Conservation (phyloP, 1,284 basidiomycete species). For the Leccinum subspadiceum region DNA sequence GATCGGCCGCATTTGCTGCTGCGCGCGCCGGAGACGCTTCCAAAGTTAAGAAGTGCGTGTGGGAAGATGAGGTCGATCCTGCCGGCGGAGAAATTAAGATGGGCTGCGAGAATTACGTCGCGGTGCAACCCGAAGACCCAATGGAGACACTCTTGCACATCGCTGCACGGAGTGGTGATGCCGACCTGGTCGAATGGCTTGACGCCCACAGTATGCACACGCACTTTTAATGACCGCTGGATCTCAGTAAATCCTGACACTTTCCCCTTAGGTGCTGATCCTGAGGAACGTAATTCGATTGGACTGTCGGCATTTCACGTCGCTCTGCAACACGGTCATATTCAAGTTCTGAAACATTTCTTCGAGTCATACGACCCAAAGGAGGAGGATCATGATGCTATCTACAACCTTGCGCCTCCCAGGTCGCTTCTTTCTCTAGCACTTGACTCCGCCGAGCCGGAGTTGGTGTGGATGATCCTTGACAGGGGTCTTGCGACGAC, state of each 20-base stretch:
- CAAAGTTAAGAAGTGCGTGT: conserved; percentile 60
- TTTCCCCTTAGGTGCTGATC: conserved; percentile 55
- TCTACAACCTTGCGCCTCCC: conserved; percentile 45
- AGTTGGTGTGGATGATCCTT: conserved; percentile 60
- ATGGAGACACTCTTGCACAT: conserved; percentile 70
- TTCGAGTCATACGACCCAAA: conserved; percentile 55
- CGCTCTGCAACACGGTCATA: conserved; percentile 53
- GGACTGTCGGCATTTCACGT: conserved; percentile 64
- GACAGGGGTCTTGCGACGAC: conserved; percentile 51
- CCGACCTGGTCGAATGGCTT: conserved; percentile 63
- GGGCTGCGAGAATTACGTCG: conserved; percentile 54
- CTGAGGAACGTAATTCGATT: conserved; percentile 60
- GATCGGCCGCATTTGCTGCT: conserved; percentile 61
- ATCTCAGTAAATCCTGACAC: conserved; percentile 21
- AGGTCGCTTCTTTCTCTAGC: conserved; percentile 53
- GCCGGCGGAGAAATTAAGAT: conserved; percentile 62
- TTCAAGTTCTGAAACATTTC: conserved; percentile 53
- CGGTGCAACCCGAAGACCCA: conserved; percentile 47
- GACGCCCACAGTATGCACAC: conserved; percentile 58
- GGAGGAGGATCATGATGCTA: conserved; percentile 40
- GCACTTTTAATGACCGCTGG: conserved; percentile 22
- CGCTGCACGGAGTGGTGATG: conserved; percentile 51
- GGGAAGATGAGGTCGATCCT: conserved; percentile 68
- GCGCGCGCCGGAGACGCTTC: conserved; percentile 52
- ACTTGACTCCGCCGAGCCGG: conserved; percentile 54